Evolutionary conservation across 176 grass and related monocot genomes (phyloP).

Genomic region (Rhynchospora tenuis): DNA sequence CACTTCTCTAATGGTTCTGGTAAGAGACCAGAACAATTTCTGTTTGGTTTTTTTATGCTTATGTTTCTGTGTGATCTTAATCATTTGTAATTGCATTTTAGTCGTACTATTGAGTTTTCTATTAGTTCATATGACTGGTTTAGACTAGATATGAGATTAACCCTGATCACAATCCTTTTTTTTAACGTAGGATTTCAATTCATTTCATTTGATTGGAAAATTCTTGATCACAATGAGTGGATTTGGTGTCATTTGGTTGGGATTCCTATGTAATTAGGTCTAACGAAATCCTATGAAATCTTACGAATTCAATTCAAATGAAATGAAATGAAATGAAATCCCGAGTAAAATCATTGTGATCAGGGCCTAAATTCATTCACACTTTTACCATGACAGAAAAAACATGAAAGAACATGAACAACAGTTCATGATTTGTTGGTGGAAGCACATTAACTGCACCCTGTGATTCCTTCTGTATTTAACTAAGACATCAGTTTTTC

Average conservation of each 20-base stretch:
- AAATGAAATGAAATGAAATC: too few relatives aligned
- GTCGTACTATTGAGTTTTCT: background rate
- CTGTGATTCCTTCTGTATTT: background rate
- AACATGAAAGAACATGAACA: background rate
- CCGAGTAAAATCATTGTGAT: too few relatives aligned
- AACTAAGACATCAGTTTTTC: background rate
- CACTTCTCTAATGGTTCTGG: slow-evolving; percentile 36
- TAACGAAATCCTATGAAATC: too few relatives aligned
- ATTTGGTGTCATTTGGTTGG: too few relatives aligned
- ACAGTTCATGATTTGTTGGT: background rate
- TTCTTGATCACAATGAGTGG: too few relatives aligned
- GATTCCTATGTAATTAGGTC: too few relatives aligned
- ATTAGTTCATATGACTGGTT: background rate
- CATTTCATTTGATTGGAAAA: too few relatives aligned
- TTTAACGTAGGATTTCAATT: too few relatives aligned
- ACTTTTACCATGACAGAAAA: background rate
- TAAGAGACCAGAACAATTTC: background rate
- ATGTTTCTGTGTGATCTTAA: background rate
- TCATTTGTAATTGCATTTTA: background rate
- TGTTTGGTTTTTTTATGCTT: background rate
- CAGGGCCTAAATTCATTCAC: too few relatives aligned
- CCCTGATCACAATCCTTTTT: too few relatives aligned
- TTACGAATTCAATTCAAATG: too few relatives aligned
- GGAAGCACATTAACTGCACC: background rate
- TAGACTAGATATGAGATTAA: too few relatives aligned